A percentile compares a stretch with the other conserved stretches of the same genome.
Evolutionary conservation across 345 rosid genomes (phyloP).

Genomic region (Eucalyptus melliodora): DNA sequence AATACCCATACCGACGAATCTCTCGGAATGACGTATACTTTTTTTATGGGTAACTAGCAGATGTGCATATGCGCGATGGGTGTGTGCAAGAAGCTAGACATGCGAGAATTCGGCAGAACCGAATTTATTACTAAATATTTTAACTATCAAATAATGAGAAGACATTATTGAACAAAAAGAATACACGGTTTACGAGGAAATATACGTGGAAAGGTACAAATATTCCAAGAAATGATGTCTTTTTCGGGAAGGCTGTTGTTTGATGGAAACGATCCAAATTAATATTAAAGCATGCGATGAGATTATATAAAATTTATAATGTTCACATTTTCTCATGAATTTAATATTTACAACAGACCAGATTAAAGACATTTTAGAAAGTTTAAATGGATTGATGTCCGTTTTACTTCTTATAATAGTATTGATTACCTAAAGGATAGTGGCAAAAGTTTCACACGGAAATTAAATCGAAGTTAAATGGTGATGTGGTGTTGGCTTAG

Average conservation of each 20-base stretch:
- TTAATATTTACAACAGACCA: too few species aligned
- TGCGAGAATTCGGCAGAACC: background rate
- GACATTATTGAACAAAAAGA: background rate
- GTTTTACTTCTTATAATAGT: background rate
- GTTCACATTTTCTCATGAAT: background rate
- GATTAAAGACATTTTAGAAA: background rate
- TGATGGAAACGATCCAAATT: too few species aligned
- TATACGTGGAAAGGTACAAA: background rate
- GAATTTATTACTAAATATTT: background rate
- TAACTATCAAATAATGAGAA: background rate
- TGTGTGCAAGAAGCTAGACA: background rate
- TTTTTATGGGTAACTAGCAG: background rate
- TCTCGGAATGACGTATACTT: background rate
- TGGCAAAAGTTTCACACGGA: background rate
- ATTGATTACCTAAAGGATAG: background rate
- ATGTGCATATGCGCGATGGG: background rate
- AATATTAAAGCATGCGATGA: background rate
- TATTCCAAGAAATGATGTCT: background rate
- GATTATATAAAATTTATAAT: background rate
- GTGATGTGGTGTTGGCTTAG: background rate
- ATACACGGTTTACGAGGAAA: background rate
- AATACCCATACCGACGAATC: background rate
- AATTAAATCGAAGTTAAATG: background rate
- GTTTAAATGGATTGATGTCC: background rate
- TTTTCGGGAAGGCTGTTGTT: too few species aligned